Evolutionary conservation across 2,329 filamentous ascomycete genomes (phyloP).

Genomic region (Ceratocystis eucalypticola): DNA sequence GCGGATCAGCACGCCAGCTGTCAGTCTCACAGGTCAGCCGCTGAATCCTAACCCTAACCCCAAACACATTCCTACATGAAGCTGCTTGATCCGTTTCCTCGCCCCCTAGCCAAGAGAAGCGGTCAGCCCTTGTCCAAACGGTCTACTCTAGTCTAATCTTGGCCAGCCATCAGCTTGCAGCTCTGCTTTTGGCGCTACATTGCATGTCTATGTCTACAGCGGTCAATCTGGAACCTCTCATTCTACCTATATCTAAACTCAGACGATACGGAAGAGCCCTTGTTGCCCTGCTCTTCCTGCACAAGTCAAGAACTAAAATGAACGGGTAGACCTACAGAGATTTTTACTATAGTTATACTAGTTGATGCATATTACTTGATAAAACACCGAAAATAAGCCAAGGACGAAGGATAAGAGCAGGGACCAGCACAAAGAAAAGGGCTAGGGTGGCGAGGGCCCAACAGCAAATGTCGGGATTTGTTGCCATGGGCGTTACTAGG

Average conservation of each 20-base stretch:
- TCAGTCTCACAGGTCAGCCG: neutral
- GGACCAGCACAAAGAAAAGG: neutral
- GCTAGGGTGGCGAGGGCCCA: neutral
- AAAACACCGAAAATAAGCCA: neutral
- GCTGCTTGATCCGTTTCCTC: neutral
- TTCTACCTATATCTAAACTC: no score
- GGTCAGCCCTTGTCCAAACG: neutral
- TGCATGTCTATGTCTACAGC: neutral
- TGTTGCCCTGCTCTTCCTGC: neutral
- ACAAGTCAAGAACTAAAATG: neutral
- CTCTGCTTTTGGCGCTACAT: neutral
- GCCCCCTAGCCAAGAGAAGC: neutral
- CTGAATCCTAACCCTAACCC: neutral
- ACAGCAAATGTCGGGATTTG: conserved; percentile 5
- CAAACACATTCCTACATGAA: no score
- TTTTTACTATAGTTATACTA: no score
- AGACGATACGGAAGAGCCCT: neutral
- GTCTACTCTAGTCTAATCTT: neutral
- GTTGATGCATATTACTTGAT: no score
- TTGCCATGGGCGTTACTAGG: conserved; percentile 12
- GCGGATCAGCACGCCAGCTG: neutral
- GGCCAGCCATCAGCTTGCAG: neutral
- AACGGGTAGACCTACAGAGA: no score
- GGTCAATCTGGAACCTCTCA: neutral
- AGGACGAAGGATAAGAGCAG: neutral